phyloP scores from a whole-genome alignment of 2,329 filamentous ascomycete genomes.

The Sporothrix euskadiensis region DNA sequence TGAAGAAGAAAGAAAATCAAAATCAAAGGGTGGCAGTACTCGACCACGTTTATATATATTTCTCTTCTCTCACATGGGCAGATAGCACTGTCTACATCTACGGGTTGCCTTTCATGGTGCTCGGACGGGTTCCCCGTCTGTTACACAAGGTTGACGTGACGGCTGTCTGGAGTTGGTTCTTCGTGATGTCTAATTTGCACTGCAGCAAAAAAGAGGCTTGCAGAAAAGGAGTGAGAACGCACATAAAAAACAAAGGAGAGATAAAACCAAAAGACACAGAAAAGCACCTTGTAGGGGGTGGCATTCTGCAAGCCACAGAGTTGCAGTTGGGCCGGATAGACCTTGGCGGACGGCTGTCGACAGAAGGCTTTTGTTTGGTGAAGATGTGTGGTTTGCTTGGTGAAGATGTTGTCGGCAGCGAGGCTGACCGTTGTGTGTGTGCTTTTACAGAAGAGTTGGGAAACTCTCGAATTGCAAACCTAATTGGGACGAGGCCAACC shows the following conservation, averaged over 20 bases:
- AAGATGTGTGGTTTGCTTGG: neutral
- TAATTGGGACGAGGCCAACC: slow-evolving; percentile 10
- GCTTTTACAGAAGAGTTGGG: neutral
- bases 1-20: neutral
- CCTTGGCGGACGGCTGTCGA: neutral
- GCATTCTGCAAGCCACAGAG: neutral
- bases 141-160: neutral
- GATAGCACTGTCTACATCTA: neutral
- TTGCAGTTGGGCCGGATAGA: neutral
- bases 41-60: neutral
- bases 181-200: neutral
- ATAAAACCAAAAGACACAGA: neutral
- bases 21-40: neutral
- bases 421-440: neutral
- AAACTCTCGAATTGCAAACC: neutral
- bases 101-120: neutral
- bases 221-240: neutral
- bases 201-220: slow-evolving; percentile 1
- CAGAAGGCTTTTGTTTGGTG: neutral
- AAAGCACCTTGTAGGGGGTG: neutral
- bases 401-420: neutral
- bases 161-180: neutral
- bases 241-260: neutral
- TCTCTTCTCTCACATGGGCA: neutral
- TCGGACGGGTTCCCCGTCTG: neutral